These are phyloP conservation scores for Castanea crenata DNA, from an alignment of 306 rosid genomes.

Conservation along the genomic window DNA sequence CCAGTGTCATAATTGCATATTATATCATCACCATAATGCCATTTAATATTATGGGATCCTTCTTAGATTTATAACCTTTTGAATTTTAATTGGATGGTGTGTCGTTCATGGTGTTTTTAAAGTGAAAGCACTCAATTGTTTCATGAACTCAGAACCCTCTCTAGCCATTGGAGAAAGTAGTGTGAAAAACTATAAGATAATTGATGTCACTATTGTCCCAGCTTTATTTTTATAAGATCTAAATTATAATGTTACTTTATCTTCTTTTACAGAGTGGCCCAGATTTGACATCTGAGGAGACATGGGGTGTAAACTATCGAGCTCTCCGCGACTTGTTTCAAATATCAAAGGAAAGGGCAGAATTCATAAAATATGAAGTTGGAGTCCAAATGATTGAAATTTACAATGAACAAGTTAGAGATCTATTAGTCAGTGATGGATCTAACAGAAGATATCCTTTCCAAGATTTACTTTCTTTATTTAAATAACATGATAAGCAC, in stretches of 20 bases:
- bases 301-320: conserved; percentile 96
- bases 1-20: neutral
- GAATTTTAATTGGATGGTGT: neutral
- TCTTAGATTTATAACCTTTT: neutral
- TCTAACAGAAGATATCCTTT: conserved; percentile 95
- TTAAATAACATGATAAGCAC: neutral
- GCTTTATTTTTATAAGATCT: neutral
- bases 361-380: conserved; percentile 79
- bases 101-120: neutral
- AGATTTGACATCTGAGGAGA: conserved; percentile 73
- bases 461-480: conserved; percentile 8
- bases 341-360: conserved; percentile 69
- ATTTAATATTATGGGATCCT: neutral
- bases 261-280: conserved; percentile 73
- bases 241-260: conserved; percentile 20
- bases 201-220: conserved; percentile 1
- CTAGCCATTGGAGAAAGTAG: neutral
- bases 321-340: conserved; percentile 89
- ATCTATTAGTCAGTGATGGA: conserved; percentile 84
- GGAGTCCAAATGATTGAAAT: conserved; percentile 97
- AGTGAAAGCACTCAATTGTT: conserved; percentile 1
- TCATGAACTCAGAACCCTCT: neutral
- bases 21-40: neutral
- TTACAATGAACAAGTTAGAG: conserved; percentile 97
- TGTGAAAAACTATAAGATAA: neutral